phyloP scores from a whole-genome alignment of 768 basidiomycete species.

The Tylopilus plumbeoviolaceoides region DNA sequence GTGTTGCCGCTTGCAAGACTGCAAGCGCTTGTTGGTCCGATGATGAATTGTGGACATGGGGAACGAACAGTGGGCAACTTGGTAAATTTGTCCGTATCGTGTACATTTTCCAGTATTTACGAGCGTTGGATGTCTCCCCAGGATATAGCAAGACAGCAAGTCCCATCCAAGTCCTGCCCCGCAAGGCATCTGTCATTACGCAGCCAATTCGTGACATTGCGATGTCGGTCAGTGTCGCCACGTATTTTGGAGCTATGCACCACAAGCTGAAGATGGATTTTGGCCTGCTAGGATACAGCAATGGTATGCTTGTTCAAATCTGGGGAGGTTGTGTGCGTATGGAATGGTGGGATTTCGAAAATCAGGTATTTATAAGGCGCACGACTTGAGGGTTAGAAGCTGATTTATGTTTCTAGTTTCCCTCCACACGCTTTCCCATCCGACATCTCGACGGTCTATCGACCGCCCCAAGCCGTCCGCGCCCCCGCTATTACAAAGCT shows the following conservation, averaged over 20 bases:
- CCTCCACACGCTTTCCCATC: conserved; percentile 73
- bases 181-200: conserved; percentile 75
- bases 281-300: conserved; percentile 63
- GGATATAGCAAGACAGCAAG: conserved; percentile 76
- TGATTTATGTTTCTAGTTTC: conserved; percentile 45
- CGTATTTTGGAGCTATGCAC: neutral
- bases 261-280: neutral
- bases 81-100: conserved; percentile 40
- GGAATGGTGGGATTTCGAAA: conserved; percentile 70
- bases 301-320: conserved; percentile 78
- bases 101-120: neutral
- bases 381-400: neutral
- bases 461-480: conserved; percentile 72
- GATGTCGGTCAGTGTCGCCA: conserved; percentile 54
- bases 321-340: conserved; percentile 79
- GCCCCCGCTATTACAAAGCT: conserved; percentile 77
- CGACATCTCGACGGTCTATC: conserved; percentile 65
- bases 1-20: conserved; percentile 82
- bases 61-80: conserved; percentile 88
- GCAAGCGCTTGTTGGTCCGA: conserved; percentile 89
- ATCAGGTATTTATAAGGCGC: conserved; percentile 51
- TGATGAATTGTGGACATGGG: conserved; percentile 79
- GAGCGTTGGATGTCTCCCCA: conserved; percentile 19
- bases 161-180: conserved; percentile 70
- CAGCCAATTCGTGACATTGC: conserved; percentile 68